Conservation (phyloP, 441 rosid genomes). For the Flueggea neowawraea region DNA sequence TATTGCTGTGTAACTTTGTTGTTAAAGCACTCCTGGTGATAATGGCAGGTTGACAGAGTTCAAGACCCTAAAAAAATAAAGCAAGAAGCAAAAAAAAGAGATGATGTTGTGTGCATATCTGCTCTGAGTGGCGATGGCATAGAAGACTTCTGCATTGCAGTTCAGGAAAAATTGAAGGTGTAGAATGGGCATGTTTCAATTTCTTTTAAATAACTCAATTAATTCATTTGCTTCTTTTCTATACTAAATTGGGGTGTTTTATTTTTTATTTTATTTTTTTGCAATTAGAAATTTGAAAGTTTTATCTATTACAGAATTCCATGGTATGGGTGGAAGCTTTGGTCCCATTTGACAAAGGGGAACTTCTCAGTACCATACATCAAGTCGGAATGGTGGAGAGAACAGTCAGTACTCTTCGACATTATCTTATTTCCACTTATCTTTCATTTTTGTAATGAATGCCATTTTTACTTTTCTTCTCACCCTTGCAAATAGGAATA, state of each 20-base stretch:
- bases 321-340: conserved; percentile 97
- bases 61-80: conserved; percentile 56
- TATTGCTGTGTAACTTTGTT: too few relatives aligned
- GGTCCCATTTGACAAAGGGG: conserved; percentile 86
- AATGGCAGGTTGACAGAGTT: conserved; percentile 70
- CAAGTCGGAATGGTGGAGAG: conserved; percentile 86
- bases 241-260: too few relatives aligned
- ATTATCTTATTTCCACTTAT: neutral
- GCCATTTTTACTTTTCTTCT: neutral
- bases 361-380: conserved; percentile 86
- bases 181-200: neutral
- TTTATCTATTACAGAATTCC: conserved; percentile 52
- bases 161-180: conserved; percentile 86
- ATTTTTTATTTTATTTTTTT: too few relatives aligned
- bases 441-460: neutral
- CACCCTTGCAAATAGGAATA: conserved; percentile 43
- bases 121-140: conserved; percentile 72
- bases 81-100: conserved; percentile 60
- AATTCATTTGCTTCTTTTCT: too few relatives aligned
- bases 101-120: conserved; percentile 73
- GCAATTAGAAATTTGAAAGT: conserved; percentile 7
- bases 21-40: neutral
- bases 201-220: too few relatives aligned
- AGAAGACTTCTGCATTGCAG: conserved; percentile 73
- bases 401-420: conserved; percentile 53